phyloP scores from a whole-genome alignment of 2,329 filamentous ascomycete species.

The Aureobasidium sp. region DNA sequence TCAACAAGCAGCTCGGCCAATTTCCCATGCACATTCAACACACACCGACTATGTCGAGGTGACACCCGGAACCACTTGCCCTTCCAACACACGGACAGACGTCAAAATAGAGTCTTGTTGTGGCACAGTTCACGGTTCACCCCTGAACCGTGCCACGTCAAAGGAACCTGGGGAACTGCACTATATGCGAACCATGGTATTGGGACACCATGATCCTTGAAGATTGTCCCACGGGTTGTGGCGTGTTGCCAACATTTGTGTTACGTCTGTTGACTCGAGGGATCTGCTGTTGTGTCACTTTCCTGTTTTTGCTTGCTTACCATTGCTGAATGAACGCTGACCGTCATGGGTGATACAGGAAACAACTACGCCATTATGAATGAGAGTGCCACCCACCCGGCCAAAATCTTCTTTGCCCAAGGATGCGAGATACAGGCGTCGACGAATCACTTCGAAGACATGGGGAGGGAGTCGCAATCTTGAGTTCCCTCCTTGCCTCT shows the following conservation, averaged over 20 bases:
- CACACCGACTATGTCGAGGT: conserved; percentile 5
- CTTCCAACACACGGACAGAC: neutral
- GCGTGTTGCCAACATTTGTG: neutral
- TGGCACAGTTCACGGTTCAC: neutral
- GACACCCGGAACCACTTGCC: neutral
- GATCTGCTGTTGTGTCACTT: neutral
- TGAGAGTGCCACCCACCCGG: conserved; percentile 57
- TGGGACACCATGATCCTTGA: neutral
- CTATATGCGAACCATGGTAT: conserved; percentile 1
- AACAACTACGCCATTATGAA: conserved; percentile 93
- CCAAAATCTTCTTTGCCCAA: conserved; percentile 87
- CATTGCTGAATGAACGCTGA: neutral
- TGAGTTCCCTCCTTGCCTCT: neutral
- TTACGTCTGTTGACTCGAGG: neutral
- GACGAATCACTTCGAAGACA: neutral
- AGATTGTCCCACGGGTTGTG: neutral
- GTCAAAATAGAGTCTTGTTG: conserved; percentile 4
- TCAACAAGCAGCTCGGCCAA: neutral
- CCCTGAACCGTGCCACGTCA: neutral
- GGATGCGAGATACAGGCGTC: conserved; percentile 53
- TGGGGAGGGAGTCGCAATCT: conserved; percentile 17
- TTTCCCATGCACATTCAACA: neutral
- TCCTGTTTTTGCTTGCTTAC: neutral
- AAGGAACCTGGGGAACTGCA: neutral
- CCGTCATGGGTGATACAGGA: conserved; percentile 45